These are phyloP conservation scores for Tremellales sp. DNA, from an alignment of 1,284 basidiomycete genomes.

Conservation along the genomic window DNA sequence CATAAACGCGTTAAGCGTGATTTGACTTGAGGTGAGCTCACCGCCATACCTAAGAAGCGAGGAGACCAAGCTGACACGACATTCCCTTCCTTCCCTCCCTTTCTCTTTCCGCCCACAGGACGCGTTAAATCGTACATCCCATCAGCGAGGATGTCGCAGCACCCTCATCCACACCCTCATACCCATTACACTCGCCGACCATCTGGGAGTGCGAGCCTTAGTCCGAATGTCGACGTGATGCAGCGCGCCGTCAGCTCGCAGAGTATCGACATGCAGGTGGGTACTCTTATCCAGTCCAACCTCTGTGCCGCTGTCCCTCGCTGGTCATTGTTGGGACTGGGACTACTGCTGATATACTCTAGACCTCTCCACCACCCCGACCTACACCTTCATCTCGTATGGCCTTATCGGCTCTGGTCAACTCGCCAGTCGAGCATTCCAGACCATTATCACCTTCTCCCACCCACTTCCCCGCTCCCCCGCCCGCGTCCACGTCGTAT, in stretches of 20 bases:
- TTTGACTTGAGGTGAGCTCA: no score
- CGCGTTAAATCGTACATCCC: no score
- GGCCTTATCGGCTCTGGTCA: slow-evolving; percentile 37
- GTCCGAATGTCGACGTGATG: background rate
- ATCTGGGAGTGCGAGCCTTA: background rate
- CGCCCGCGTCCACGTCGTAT: background rate
- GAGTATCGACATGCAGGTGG: background rate
- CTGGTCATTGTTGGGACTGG: no score
- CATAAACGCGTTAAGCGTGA: no score
- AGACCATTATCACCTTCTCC: slow-evolving; percentile 3
- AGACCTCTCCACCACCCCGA: slow-evolving; percentile 15
- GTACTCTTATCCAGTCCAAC: background rate
- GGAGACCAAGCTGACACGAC: no score
- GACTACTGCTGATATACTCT: background rate
- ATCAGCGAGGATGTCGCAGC: no score
- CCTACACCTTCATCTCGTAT: slow-evolving; percentile 31
- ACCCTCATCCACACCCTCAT: no score
- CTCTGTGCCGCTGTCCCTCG: no score
- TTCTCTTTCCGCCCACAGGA: no score
- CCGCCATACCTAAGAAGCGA: no score
- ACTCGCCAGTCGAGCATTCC: slow-evolving; percentile 29
- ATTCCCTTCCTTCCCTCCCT: background rate
- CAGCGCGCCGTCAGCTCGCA: background rate
- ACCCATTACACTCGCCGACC: no score
- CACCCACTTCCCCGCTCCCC: background rate